These are phyloP conservation scores for Senna siamea DNA, from an alignment of 306 rosid genomes.

Conservation along the genomic window DNA sequence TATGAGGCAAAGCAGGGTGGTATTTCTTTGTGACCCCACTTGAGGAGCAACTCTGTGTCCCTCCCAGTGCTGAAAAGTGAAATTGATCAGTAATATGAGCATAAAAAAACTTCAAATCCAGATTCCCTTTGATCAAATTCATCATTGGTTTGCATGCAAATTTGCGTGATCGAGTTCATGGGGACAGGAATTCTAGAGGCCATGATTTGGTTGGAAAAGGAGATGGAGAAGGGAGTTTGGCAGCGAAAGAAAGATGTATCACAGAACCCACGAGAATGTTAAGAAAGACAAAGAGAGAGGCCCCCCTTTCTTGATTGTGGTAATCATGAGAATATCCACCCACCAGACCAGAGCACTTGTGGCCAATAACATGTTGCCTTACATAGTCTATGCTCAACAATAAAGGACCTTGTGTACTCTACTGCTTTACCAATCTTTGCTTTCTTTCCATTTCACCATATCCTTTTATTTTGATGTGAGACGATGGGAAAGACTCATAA, in stretches of 20 bases:
- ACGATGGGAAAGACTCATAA: no score
- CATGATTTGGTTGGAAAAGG: constrained; percentile 62
- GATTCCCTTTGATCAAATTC: constrained; percentile 27
- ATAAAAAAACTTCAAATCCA: constrained; percentile 9
- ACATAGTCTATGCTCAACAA: constrained; percentile 43
- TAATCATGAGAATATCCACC: constrained; percentile 68
- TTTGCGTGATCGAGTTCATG: constrained; percentile 66
- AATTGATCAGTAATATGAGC: not conserved
- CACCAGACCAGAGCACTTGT: constrained; percentile 38
- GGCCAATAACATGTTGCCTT: constrained; percentile 43
- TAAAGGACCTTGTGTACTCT: constrained; percentile 41
- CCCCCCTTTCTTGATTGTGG: constrained; percentile 50
- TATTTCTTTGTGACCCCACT: constrained; percentile 30
- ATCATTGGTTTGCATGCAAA: constrained; percentile 60
- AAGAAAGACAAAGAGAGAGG: constrained; percentile 38
- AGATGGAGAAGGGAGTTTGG: constrained; percentile 36
- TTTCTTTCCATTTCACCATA: constrained; percentile 36
- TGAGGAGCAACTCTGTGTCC: not conserved
- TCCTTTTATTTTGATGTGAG: constrained; percentile 26
- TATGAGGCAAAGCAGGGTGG: not conserved
- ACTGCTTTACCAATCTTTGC: constrained; percentile 32
- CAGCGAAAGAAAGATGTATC: constrained; percentile 52
- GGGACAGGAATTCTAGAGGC: constrained; percentile 79
- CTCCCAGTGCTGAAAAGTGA: not conserved
- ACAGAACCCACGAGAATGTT: constrained; percentile 36